Conservation (phyloP, 202 grass and related monocot genomes). For the Bolboschoenoplectus hybrid region DNA sequence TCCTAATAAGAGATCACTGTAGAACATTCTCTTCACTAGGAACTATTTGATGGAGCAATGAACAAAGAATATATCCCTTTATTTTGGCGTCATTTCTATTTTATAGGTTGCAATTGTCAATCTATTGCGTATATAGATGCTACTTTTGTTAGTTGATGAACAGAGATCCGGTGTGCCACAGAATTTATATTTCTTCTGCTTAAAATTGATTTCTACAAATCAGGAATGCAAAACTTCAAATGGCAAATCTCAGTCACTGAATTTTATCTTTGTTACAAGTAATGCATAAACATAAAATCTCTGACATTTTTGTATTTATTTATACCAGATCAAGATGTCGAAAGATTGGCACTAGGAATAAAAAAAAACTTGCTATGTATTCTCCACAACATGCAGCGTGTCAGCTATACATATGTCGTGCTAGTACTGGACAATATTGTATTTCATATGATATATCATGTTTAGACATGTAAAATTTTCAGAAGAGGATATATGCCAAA, state of each 20-base stretch:
- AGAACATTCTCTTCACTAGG: slow-evolving; percentile 11
- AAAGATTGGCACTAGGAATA: too few species aligned
- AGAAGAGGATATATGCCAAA: too few species aligned
- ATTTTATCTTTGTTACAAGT: not conserved
- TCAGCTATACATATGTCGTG: too few species aligned
- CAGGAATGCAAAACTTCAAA: not conserved
- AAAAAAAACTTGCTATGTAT: too few species aligned
- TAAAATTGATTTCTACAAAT: not conserved
- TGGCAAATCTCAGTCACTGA: not conserved
- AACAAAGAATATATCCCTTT: slow-evolving; percentile 21
- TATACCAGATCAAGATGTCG: too few species aligned
- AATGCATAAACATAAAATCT: too few species aligned
- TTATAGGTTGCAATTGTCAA: not conserved
- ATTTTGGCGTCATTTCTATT: not conserved
- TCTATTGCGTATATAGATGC: not conserved
- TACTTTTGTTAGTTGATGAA: slow-evolving; percentile 1
- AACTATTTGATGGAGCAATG: not conserved
- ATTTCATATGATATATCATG: too few species aligned
- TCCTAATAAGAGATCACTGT: not conserved
- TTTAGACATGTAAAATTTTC: too few species aligned
- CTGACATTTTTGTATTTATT: too few species aligned
- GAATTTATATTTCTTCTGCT: too few species aligned
- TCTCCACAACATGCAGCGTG: too few species aligned
- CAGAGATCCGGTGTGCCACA: not conserved
- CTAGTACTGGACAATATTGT: too few species aligned